Base-by-base conservation (phyloP, 805 yeast genomes). In the Kazachstania psychrophila region DNA sequence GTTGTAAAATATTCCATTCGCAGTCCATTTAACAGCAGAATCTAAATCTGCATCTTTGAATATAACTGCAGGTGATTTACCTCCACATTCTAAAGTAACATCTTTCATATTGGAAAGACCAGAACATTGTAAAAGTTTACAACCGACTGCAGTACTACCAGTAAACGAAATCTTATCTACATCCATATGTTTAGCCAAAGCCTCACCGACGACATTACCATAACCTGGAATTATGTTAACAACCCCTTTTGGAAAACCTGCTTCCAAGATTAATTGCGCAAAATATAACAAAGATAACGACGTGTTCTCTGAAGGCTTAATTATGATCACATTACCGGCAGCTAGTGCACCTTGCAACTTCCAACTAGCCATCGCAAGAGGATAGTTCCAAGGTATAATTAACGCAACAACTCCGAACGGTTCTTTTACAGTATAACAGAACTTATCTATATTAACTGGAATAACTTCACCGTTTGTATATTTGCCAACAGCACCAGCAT, bases 401-500 rank as follows among this genome's bases (percentile, higher is more conserved):
- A 64, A 69, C 5, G 65, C 73, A 33, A 66, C 66, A 5, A 67
- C 71, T 20, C 73, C 73, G 46, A 58, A 58, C n/a, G 73, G 73
- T 47, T 62, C 68, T 43, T 66, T 72, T 32, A 67, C 59, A 19
- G 72, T 69, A 48, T 65, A 68, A 15, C 67, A 65, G 37, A 68
- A 70, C 51, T 75, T 75, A 20, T 72, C 68, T 29, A 61, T 60
- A 34, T 71, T 77, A n/a, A 76, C 65, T 49, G 79, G 81, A 36
- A 78, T 66, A 20, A 75, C 68, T 39, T 69, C 61, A 18, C 89
- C 89, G 41, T 61, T 62, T 23, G 43, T 39, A 43, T 73, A 68
- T 60, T 75, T 72, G 52, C 77, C 80, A 27, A 84, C 80, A 61
- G 73, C 71, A 11, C 88, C 87, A 20, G 85, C 82, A 48, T 72